A percentile compares a stretch with the other conserved stretches of the same genome.
Conservation (phyloP, 352 stramenopile species). For the Pythium dissimile region DNA sequence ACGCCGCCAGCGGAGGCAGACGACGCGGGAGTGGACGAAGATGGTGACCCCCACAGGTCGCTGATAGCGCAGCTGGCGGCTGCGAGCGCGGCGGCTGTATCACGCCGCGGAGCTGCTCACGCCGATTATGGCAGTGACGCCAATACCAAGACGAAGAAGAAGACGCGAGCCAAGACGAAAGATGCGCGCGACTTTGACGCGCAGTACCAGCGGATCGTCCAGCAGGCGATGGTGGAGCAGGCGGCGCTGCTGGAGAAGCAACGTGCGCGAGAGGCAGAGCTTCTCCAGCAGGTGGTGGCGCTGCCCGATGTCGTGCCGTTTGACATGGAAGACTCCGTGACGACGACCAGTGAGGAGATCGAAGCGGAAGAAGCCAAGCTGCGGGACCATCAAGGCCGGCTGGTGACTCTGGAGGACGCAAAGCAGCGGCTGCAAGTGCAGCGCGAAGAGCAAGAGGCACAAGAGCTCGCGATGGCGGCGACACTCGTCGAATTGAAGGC, state of each 20-base stretch:
- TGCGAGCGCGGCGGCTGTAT: conserved; percentile 3
- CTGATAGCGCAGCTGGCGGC: conserved; percentile 18
- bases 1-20: background rate
- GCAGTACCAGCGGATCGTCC: conserved; percentile 54
- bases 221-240: conserved; percentile 52
- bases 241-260: conserved; percentile 35
- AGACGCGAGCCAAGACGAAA: conserved; percentile 11
- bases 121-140: too few species aligned
- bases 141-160: background rate
- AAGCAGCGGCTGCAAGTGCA: conserved; percentile 38
- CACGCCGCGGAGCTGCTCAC: too few species aligned
- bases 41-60: background rate
- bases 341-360: conserved; percentile 17
- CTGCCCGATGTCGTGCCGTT: conserved; percentile 14
- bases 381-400: conserved; percentile 28
- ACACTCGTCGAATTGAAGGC: too few species aligned
- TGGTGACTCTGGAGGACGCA: conserved; percentile 43
- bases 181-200: conserved; percentile 46
- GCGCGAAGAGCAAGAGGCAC: too few species aligned
- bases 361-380: conserved; percentile 19
- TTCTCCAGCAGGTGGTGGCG: conserved; percentile 51
- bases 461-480: too few species aligned
- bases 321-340: background rate
- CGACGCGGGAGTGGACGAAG: background rate
- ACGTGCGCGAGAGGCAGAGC: conserved; percentile 38